These are phyloP conservation scores for Acacia concinna DNA, from an alignment of 331 rosid genomes.

Conservation along the genomic window DNA sequence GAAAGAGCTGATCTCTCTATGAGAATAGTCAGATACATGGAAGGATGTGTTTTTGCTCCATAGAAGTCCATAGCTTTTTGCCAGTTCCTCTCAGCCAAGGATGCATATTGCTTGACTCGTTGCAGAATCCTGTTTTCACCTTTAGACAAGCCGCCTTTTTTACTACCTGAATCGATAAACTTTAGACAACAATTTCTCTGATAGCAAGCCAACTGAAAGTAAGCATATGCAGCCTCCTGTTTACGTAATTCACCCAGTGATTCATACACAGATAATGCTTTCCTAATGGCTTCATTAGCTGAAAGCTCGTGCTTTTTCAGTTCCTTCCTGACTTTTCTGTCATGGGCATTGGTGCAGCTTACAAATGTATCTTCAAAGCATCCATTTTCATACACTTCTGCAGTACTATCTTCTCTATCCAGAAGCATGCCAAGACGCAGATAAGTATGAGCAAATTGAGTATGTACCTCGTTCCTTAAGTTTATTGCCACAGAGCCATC, in stretches of 20 bases:
- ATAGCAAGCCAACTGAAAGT: slow-evolving; percentile 84
- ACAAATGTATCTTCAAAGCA: slow-evolving; percentile 43
- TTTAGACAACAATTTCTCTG: slow-evolving; percentile 86
- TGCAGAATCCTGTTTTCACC: slow-evolving; percentile 57
- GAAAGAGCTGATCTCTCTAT: slow-evolving; percentile 79
- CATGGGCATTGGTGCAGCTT: slow-evolving; percentile 36
- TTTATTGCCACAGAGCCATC: slow-evolving; percentile 42
- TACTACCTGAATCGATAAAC: slow-evolving; percentile 64
- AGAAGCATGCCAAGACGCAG: slow-evolving; percentile 93
- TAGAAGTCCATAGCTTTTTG: slow-evolving; percentile 80
- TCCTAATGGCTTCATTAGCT: slow-evolving; percentile 92
- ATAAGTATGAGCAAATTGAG: slow-evolving; percentile 89
- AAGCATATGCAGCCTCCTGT: slow-evolving; percentile 93
- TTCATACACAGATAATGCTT: slow-evolving; percentile 81
- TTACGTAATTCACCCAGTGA: slow-evolving; percentile 82
- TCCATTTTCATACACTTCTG: slow-evolving; percentile 70
- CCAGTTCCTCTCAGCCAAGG: slow-evolving; percentile 93
- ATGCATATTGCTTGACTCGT: slow-evolving; percentile 86
- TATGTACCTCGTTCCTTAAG: slow-evolving; percentile 76
- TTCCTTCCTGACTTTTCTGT: slow-evolving; percentile 55
- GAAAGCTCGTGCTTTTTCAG: slow-evolving; percentile 76
- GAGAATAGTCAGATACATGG: slow-evolving; percentile 74
- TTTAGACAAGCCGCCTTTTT: slow-evolving; percentile 52
- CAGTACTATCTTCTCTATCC: slow-evolving; percentile 75
- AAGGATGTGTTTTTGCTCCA: slow-evolving; percentile 75